Conservation (phyloP, 2,329 filamentous ascomycete genomes). For the Acrocalymma vagum region DNA sequence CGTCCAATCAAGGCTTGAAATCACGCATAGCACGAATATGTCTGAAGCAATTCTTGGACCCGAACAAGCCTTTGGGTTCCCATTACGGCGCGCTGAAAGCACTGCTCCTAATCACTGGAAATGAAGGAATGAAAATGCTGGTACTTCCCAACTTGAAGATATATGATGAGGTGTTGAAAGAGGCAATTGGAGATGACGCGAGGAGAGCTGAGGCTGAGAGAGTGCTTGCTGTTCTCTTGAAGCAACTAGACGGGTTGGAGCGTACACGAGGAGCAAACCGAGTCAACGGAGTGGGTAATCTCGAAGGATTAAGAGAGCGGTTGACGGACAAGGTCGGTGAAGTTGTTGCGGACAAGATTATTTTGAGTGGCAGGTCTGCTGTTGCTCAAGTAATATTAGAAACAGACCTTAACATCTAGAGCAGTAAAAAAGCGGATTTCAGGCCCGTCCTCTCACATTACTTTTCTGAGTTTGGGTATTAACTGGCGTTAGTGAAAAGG, state of each 20-base stretch:
- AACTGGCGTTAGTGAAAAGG: conserved; percentile 7
- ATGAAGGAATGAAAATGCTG: conserved; percentile 69
- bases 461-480: conserved; percentile 9
- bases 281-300: conserved; percentile 51
- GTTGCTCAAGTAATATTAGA: conserved; percentile 34
- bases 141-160: conserved; percentile 72
- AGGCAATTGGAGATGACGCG: conserved; percentile 58
- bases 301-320: conserved; percentile 50
- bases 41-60: conserved; percentile 90
- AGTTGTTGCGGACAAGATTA: conserved; percentile 50
- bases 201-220: conserved; percentile 68
- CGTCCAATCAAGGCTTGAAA: conserved; percentile 81
- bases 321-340: conserved; percentile 56
- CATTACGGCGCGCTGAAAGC: conserved; percentile 91
- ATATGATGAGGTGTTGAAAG: conserved; percentile 69
- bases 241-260: conserved; percentile 63
- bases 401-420: conserved; percentile 26
- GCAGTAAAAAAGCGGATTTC: too few species aligned
- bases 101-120: conserved; percentile 77
- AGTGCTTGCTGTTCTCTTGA: conserved; percentile 66
- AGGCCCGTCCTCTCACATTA: too few species aligned
- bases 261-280: conserved; percentile 49
- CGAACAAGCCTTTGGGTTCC: conserved; percentile 79
- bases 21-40: conserved; percentile 92
- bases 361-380: conserved; percentile 45